Percentiles rank a stretch among this genome's conserved stretches.
These are phyloP conservation scores for Cytospora mali DNA, from an alignment of 2,329 filamentous ascomycete species.

Conservation along the genomic window DNA sequence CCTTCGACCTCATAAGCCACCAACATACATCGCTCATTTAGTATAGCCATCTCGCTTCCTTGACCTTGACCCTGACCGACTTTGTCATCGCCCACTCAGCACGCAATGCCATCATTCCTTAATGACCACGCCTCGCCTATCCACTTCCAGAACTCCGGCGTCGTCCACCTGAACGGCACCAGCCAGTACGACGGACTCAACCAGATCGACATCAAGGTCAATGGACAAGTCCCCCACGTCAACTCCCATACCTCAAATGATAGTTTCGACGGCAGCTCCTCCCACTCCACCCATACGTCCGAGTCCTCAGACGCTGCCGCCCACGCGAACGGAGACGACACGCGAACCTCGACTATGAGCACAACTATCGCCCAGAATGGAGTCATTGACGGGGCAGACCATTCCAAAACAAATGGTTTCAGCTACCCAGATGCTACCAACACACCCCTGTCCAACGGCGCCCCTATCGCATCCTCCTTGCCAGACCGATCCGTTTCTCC, in stretches of 20 bases:
- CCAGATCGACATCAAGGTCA: slow-evolving; percentile 36
- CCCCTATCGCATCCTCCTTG: slow-evolving; percentile 31
- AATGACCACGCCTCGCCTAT: slow-evolving; percentile 48
- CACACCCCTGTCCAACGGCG: slow-evolving; percentile 34
- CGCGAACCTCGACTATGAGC: slow-evolving; percentile 42
- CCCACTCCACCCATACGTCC: slow-evolving; percentile 56
- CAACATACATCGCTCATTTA: slow-evolving; percentile 18
- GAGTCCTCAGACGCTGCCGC: slow-evolving; percentile 51
- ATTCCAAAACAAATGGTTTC: slow-evolving; percentile 35
- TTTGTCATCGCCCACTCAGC: neutral
- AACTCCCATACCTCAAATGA: slow-evolving; percentile 52
- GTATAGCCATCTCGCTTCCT: slow-evolving; percentile 20
- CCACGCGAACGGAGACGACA: slow-evolving; percentile 46
- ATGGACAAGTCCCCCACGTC: slow-evolving; percentile 39
- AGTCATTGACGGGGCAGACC: slow-evolving; percentile 43
- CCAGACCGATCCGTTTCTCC: slow-evolving; percentile 34
- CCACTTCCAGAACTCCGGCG: slow-evolving; percentile 46
- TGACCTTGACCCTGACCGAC: neutral
- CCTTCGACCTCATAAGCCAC: slow-evolving; percentile 10
- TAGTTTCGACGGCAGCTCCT: slow-evolving; percentile 58
- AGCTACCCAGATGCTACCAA: slow-evolving; percentile 36
- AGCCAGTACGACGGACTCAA: slow-evolving; percentile 35
- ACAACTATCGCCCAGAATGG: slow-evolving; percentile 64
- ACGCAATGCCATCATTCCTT: slow-evolving; percentile 57
- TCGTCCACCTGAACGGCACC: slow-evolving; percentile 48